These are phyloP conservation scores for Epichloe typhina DNA, from an alignment of 2,329 filamentous ascomycete species.

Conservation along the genomic window DNA sequence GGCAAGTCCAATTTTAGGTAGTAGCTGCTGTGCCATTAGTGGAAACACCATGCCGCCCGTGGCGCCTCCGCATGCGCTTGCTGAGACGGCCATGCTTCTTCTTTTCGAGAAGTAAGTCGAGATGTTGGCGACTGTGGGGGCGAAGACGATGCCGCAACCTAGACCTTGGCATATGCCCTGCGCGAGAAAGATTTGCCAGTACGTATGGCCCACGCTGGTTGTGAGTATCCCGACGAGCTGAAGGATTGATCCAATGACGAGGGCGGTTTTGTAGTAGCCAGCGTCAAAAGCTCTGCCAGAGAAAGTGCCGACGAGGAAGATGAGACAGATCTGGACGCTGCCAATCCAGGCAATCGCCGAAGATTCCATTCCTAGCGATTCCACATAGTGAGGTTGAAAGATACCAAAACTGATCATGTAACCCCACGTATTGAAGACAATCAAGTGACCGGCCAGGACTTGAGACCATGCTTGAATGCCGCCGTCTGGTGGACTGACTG, in stretches of 20 bases:
- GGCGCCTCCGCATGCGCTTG: conserved; percentile 45
- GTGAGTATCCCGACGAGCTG: conserved; percentile 32
- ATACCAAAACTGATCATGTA: conserved; percentile 26
- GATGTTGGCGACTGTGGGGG: conserved; percentile 38
- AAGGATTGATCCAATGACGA: conserved; percentile 25
- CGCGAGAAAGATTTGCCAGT: conserved; percentile 35
- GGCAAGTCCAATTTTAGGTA: conserved; percentile 46
- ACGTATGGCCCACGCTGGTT: conserved; percentile 27
- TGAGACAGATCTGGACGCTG: conserved; percentile 30
- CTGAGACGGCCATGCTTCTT: conserved; percentile 45
- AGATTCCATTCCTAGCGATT: conserved; percentile 16
- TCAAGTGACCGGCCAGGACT: conserved; percentile 23
- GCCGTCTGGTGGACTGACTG: conserved; percentile 20
- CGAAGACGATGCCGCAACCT: conserved; percentile 41
- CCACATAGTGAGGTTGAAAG: conserved; percentile 26
- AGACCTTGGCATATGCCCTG: conserved; percentile 46
- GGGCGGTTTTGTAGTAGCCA: conserved; percentile 23
- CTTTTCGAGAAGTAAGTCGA: conserved; percentile 49
- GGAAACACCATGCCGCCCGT: conserved; percentile 54
- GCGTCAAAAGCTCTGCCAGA: conserved; percentile 29
- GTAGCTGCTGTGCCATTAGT: conserved; percentile 38
- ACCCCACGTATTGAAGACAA: conserved; percentile 25
- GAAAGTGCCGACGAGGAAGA: conserved; percentile 27
- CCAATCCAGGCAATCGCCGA: conserved; percentile 36
- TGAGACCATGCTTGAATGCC: conserved; percentile 25